phyloP scores from a whole-genome alignment of 2,329 filamentous ascomycete genomes.

The Lojkania enalia region DNA sequence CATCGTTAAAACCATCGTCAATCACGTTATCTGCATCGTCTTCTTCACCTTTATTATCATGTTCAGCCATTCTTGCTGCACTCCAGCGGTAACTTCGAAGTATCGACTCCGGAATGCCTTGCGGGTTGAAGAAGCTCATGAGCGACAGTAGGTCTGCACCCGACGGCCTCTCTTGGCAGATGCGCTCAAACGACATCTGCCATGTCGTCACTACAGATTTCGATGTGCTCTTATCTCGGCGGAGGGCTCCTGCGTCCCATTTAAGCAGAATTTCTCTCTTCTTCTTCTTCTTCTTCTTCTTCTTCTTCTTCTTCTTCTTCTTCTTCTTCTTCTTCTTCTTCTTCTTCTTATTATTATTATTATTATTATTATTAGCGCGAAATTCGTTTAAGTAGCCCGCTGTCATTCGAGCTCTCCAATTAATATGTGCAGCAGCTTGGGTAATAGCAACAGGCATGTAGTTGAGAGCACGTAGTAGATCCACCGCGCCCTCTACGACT shows the following conservation, averaged over 20 bases:
- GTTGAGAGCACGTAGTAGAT: slow-evolving; percentile 13
- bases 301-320: slow-evolving; percentile 27
- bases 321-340: too few species aligned
- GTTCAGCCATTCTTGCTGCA: slow-evolving; percentile 4
- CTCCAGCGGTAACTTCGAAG: slow-evolving; percentile 20
- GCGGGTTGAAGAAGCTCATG: slow-evolving; percentile 53
- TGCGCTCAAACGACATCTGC: slow-evolving; percentile 30
- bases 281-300: slow-evolving; percentile 34
- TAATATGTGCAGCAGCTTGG: slow-evolving; percentile 38
- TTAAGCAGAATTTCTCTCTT: slow-evolving; percentile 16
- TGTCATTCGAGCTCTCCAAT: slow-evolving; percentile 5
- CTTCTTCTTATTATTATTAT: too few species aligned
- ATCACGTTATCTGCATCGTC: slow-evolving; percentile 1
- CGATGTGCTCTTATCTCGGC: slow-evolving; percentile 32
- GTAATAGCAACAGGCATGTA: slow-evolving; percentile 19
- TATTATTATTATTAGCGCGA: slow-evolving; percentile 4
- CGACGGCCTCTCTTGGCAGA: slow-evolving; percentile 24
- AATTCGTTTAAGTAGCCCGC: slow-evolving; percentile 40
- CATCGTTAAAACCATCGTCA: slow-evolving; percentile 14
- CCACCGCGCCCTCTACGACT: neutral
- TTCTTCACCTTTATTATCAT: slow-evolving; percentile 1
- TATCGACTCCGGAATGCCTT: slow-evolving; percentile 46
- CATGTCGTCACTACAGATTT: slow-evolving; percentile 42
- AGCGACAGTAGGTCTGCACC: slow-evolving; percentile 52
- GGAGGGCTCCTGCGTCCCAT: slow-evolving; percentile 27